Evolutionary conservation across 805 yeast genomes (phyloP).

Genomic region (Sungouiella thailandica): DNA sequence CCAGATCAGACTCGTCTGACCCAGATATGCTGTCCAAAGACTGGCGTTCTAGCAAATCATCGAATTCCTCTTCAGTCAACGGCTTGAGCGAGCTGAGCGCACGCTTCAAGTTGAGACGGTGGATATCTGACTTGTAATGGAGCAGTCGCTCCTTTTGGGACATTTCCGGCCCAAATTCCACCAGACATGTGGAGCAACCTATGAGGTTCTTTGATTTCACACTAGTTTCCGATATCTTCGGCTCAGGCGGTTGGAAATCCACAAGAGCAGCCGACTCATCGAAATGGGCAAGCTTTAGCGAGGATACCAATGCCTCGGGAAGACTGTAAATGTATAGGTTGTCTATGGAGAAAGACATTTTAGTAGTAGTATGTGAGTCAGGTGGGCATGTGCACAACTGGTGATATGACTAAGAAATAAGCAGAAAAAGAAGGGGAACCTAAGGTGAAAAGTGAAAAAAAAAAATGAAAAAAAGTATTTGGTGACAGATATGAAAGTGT

Average conservation of each 20-base stretch:
- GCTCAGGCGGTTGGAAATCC: too few species aligned
- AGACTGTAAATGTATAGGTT: conserved; percentile 6
- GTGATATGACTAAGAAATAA: too few species aligned
- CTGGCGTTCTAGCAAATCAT: conserved; percentile 44
- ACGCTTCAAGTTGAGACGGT: conserved; percentile 57
- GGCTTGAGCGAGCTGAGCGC: conserved; percentile 39
- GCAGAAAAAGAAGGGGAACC: too few species aligned
- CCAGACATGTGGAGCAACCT: conserved; percentile 17
- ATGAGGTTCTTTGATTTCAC: conserved; percentile 6
- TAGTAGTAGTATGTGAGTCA: too few species aligned
- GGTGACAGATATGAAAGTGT: too few species aligned
- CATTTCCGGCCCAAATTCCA: conserved; percentile 5
- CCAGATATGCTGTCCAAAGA: conserved; percentile 59
- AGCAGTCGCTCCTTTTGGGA: conserved; percentile 18
- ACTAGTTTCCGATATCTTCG: neutral
- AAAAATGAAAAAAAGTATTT: too few species aligned
- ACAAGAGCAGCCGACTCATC: too few species aligned
- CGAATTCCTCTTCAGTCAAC: conserved; percentile 55
- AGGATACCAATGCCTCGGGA: conserved; percentile 1
- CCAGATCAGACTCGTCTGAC: conserved; percentile 31
- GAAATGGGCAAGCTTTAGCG: conserved; percentile 10
- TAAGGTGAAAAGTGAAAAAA: too few species aligned
- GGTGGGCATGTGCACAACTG: too few species aligned
- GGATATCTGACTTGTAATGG: conserved; percentile 57
- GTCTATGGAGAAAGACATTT: conserved; percentile 7